Base-by-base conservation (phyloP, 2,329 filamentous ascomycete species). In the Neoscytalidium dimidiatum region DNA sequence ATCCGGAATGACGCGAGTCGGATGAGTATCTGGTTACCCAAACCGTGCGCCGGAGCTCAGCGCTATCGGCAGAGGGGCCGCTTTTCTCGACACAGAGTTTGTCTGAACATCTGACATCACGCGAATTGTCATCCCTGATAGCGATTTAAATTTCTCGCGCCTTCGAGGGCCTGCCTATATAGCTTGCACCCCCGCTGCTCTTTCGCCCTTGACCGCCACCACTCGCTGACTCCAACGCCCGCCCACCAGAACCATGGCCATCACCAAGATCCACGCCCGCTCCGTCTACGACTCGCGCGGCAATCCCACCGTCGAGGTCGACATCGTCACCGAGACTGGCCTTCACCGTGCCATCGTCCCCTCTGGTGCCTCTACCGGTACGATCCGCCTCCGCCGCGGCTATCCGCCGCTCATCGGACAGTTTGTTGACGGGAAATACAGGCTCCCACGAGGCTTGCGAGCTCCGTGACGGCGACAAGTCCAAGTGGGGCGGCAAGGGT, bases 241-340 rank as follows among this genome's bases (percentile, higher is more conserved):
- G 48, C 43, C 52, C 44, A 19, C 53, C 33, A 61, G 49, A 51
- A 94, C 79, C 72, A 99, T 99, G 95, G 85, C 91, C 71, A 84
- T 84, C 77, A 78, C 78, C 72, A 83, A 83, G 79, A 83, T 84
- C 75, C 82, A 84, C 80, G 81, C 82, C 69, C 82, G 95, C 79
- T 94, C 90, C 78, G 93, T 99, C 85, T 99, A 84, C 88, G 95
- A 99, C 88, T 98, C 95, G 81, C 94, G 95, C 73, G 88, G 88
- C 80, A 99, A 99, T 90, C 95, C 95, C 77, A 99, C 95, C 79
- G 94, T 97, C 78, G 94, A 98, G 87, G 94, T 98, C 76, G 94
- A 97, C 80, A 88, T 97, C 74, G 91, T 96, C 83, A 97, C 94
- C 74, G 92, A 96, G 85, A 96, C 91, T 75, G 94, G 94, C 78